Evolutionary conservation across 208 protist species (phyloP), one percentile per base, ranked within the genome.

Genomic region (Trypanosoma avium): DNA sequence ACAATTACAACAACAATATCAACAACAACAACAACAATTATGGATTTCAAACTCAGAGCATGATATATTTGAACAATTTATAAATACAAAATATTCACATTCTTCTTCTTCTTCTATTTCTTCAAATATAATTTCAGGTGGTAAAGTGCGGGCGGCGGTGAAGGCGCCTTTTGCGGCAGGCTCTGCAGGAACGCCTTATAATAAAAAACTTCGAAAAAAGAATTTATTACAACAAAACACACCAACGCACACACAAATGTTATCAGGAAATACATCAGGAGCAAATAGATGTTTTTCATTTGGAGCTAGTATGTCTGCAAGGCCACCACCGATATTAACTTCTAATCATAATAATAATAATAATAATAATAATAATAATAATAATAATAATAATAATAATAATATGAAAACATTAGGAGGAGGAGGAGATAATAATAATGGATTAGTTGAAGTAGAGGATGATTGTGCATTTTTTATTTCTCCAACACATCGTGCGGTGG

Each of bases 391-490:
- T 35, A 46, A 46, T 26, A 4, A 35, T 6, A 38, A 13, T 10
- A 38, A 38, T 10, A 38, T 38, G 33, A 13, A 38, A 13, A 5
- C 5, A 13, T 38, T 38, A n/a, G n/a, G n/a, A n/a, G n/a, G n/a
- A n/a, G 33, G 33, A 27, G 54, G 19, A 17, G n/a, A 0, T 22
- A 36, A 26, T 2, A 52, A 3, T 2, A 27, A 7, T 35, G 26
- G 19, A 4, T 30, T 2, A 33, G 35, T 47, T 21, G 36, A 46
- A 24, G 36, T 22, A 30, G 38, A 46, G 17, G 13, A 15, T 5
- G 17, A 13, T 26, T 84, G 78, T 6, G 84, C 68, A 12, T 89
- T 79, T 50, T 94, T 79, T 54, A 94, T 94, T 58, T 94, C 87
- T 0, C 79, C 81, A 10, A 84, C 90, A 40, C 87, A 94, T 55